Evolutionary conservation across 2,329 filamentous ascomycete species (phyloP).

Genomic region (Juglanconis juglandina): DNA sequence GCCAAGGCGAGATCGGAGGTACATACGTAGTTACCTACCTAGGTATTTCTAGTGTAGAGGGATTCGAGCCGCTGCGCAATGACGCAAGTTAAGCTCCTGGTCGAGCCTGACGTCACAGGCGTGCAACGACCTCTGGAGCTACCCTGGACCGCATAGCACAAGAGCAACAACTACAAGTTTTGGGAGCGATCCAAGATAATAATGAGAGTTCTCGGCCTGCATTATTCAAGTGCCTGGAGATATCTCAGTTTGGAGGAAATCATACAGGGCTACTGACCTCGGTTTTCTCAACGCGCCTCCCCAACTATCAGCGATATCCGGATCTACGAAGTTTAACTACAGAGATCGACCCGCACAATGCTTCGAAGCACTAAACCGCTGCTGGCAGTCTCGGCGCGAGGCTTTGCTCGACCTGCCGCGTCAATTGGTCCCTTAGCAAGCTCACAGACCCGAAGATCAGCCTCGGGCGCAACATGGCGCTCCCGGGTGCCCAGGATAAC

Average conservation of each 20-base stretch:
- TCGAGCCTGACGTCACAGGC: not conserved
- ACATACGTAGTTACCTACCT: too few relatives aligned
- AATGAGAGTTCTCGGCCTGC: not conserved
- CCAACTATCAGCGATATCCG: not conserved
- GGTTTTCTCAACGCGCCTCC: too few relatives aligned
- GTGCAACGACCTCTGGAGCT: not conserved
- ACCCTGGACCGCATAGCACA: not conserved
- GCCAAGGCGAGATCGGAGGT: too few relatives aligned
- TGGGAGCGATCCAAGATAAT: not conserved
- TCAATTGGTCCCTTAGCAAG: conserved; percentile 15
- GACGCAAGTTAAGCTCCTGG: not conserved
- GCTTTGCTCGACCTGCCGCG: conserved; percentile 3
- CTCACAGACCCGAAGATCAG: not conserved
- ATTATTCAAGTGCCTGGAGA: not conserved
- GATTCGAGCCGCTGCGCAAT: not conserved
- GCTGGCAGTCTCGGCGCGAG: conserved; percentile 7
- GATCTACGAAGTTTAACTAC: not conserved
- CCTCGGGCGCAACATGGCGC: not conserved
- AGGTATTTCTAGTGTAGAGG: too few relatives aligned
- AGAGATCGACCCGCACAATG: conserved; percentile 8
- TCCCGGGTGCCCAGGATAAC: not conserved
- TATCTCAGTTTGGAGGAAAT: not conserved
- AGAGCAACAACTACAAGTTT: not conserved
- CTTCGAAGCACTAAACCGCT: conserved; percentile 17
- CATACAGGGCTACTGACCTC: not conserved